Percentiles rank a stretch among this genome's conserved stretches.
phyloP scores from a whole-genome alignment of 495 filamentous ascomycete genomes.

The Lepidopterella palustris region DNA sequence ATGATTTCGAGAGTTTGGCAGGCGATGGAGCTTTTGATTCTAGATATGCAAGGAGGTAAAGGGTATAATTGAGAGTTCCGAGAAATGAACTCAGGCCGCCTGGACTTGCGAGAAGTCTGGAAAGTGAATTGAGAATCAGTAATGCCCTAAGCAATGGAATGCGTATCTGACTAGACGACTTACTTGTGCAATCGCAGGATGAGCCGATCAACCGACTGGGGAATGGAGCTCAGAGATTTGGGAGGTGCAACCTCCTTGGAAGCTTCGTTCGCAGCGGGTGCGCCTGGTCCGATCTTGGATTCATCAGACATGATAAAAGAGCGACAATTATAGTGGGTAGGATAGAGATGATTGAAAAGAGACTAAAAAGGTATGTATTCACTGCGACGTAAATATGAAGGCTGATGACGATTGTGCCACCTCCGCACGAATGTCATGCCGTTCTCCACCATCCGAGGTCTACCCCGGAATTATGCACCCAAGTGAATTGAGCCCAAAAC shows the following conservation, averaged over 20 bases:
- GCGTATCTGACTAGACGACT: too few relatives aligned
- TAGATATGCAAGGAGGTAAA: constrained; percentile 37
- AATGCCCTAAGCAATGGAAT: too few relatives aligned
- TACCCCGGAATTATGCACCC: too few relatives aligned
- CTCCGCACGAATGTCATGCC: too few relatives aligned
- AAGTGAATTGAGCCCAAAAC: too few relatives aligned
- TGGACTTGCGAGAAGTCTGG: constrained; percentile 32
- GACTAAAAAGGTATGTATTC: too few relatives aligned
- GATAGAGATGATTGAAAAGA: too few relatives aligned
- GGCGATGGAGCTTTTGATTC: constrained; percentile 25
- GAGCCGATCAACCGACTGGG: constrained; percentile 26
- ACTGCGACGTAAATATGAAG: too few relatives aligned
- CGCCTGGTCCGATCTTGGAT: constrained; percentile 8
- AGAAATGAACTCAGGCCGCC: constrained; percentile 36
- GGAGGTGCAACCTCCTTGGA: constrained; percentile 8
- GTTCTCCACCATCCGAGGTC: too few relatives aligned
- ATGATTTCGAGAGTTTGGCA: constrained; percentile 11
- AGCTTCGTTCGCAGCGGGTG: constrained; percentile 13
- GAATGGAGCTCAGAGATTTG: constrained; percentile 11
- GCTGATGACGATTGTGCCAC: too few relatives aligned
- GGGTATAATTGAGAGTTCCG: constrained; percentile 36
- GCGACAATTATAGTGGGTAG: too few relatives aligned
- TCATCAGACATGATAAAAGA: constrained; percentile 23
- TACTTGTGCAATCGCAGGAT: constrained; percentile 38
- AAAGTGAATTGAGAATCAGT: too few relatives aligned